phyloP scores from a whole-genome alignment of 768 basidiomycete genomes.

The Cystobasidium ongulense region DNA sequence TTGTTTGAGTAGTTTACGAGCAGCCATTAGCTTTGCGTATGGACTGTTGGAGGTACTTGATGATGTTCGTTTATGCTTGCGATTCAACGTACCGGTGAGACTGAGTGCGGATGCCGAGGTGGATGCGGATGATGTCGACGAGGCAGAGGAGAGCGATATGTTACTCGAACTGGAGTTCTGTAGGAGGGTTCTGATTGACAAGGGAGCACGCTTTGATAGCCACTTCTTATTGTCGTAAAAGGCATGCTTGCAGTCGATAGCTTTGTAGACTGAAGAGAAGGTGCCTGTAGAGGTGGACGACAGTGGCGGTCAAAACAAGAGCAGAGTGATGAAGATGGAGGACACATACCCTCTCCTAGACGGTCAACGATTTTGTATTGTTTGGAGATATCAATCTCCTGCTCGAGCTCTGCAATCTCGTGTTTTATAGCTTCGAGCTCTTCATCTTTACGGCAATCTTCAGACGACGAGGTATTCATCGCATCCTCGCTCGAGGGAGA shows the following conservation, averaged over 20 bases:
- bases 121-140: not conserved
- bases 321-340: not conserved
- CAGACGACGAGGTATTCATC: not conserved
- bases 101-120: not conserved
- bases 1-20: constrained; percentile 10
- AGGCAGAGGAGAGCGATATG: not conserved
- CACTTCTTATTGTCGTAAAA: constrained; percentile 54
- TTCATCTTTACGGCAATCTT: constrained; percentile 28
- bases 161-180: constrained; percentile 3
- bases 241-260: constrained; percentile 65
- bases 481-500: not conserved
- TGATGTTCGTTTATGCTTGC: not conserved
- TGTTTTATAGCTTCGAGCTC: constrained; percentile 33
- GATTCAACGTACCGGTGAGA: not conserved
- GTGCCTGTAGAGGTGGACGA: constrained; percentile 54
- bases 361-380: constrained; percentile 78
- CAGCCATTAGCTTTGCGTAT: constrained; percentile 8
- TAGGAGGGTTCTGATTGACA: not conserved
- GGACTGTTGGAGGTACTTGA: not conserved
- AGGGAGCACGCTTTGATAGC: not conserved
- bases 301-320: not conserved
- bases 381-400: constrained; percentile 58
- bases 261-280: constrained; percentile 99
- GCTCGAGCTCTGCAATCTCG: constrained; percentile 66
- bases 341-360: constrained; percentile 62